Evolutionary conservation across 2,329 filamentous ascomycete species (phyloP), one percentile per base, ranked within the genome.

Genomic region (Claviceps capensis): DNA sequence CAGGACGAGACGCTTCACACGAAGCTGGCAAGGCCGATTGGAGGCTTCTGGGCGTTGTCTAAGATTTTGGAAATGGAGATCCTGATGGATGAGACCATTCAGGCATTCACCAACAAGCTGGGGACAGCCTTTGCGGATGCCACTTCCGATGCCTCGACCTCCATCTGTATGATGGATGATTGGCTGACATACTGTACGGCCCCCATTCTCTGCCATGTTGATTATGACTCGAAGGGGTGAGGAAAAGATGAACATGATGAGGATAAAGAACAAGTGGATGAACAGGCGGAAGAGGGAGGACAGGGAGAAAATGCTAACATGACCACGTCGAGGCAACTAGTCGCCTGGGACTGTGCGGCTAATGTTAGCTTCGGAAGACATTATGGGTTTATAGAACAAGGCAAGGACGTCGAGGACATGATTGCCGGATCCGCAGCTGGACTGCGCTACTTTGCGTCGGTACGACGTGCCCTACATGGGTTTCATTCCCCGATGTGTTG

Each of bases 331-430:
- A 26, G 26, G 8, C 3, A 34, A 34, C 14, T 17, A 64, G 62
- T 54, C 17, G 53, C 69, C 4, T 72, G 69, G 62, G 70, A 74
- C 51, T 63, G 71, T n/a, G 62, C 71, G 17, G 68, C 70, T 17
- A 64, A 65, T 34, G 55, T 71, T 19, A 67, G 64, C 22, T 73
- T 71, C 46, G 65, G 69, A 19, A 60, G 62, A 9, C 63, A 63
- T 49, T 69, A 72, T 49, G 69, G 71, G 2, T 73, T 72, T 55
- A 60, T 73, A 49, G 58, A 71, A 23, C 56, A 62, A 6, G 62
- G 65, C 1, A 52, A 56, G 2, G 71, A 75, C 53, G 58, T 69
- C 50, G 64, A 66, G 23, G 62, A 62, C 7, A 69, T 64, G 48
- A 66, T 73, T 14, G 55, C 42, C 23, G 55, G 62, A 13, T 61